Conservation (phyloP, 345 rosid genomes). For the Pistacia integerrima region DNA sequence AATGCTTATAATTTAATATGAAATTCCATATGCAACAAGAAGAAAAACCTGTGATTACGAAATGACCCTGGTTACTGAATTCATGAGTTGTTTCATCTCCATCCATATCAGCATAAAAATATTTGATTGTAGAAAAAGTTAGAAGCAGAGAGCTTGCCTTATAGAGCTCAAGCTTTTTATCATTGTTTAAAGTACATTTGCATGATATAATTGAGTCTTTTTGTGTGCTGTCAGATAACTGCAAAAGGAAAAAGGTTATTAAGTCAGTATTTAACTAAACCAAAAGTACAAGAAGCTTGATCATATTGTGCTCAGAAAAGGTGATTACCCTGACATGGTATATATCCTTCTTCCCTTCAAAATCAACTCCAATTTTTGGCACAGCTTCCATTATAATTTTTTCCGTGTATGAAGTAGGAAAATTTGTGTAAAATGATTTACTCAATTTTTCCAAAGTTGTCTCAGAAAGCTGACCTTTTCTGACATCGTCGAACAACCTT, state of each 20-base stretch:
- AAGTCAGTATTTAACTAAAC: neutral
- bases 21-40: neutral
- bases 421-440: constrained; percentile 37
- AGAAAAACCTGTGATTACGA: too few species aligned
- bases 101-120: neutral
- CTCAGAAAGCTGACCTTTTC: constrained; percentile 32
- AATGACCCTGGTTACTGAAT: too few species aligned
- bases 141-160: constrained; percentile 47
- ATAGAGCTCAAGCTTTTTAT: constrained; percentile 48
- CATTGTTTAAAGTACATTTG: constrained; percentile 51
- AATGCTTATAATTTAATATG: neutral
- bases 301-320: neutral
- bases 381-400: constrained; percentile 35
- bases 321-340: constrained; percentile 57
- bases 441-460: constrained; percentile 21
- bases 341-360: constrained; percentile 43
- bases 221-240: constrained; percentile 46
- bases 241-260: constrained; percentile 7
- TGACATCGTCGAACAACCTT: constrained; percentile 13
- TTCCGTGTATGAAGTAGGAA: constrained; percentile 45
- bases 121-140: neutral
- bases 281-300: neutral
- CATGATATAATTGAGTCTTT: constrained; percentile 44
- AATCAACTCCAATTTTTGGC: constrained; percentile 38
- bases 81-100: neutral